Conservation (phyloP, 257 asterid species). For the Penstemon barbatus region DNA sequence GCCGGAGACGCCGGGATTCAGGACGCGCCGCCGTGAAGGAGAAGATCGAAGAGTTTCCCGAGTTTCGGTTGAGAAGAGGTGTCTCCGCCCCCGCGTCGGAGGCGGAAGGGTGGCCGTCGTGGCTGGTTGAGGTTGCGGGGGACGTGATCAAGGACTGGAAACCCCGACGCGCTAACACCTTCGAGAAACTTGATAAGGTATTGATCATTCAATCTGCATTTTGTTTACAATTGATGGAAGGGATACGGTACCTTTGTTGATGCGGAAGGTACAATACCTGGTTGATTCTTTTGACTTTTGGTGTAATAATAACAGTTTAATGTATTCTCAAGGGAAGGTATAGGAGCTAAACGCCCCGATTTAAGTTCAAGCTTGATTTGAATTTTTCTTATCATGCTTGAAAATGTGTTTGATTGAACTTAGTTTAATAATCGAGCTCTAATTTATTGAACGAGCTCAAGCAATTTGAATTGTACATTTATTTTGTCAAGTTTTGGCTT, state of each 20-base stretch:
- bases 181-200: conserved; percentile 86
- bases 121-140: conserved; percentile 84
- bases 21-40: conserved; percentile 26
- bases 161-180: conserved; percentile 87
- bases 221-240: background rate
- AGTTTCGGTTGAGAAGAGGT: conserved; percentile 40
- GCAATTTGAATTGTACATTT: too few relatives aligned
- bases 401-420: too few relatives aligned
- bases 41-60: conserved; percentile 42
- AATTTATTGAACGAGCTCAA: background rate
- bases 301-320: conserved; percentile 1
- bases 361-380: background rate
- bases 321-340: background rate
- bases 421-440: background rate
- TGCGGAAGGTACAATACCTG: conserved; percentile 32
- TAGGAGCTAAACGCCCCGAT: background rate
- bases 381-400: background rate
- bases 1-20: conserved; percentile 35
- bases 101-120: conserved; percentile 78
- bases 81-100: conserved; percentile 27
- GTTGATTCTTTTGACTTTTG: conserved; percentile 1
- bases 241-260: conserved; percentile 27
- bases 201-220: conserved; percentile 14
- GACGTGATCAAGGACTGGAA: conserved; percentile 81
- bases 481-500: too few relatives aligned